Base-by-base conservation (phyloP, 345 rosid species). In the Linum trigynum region DNA sequence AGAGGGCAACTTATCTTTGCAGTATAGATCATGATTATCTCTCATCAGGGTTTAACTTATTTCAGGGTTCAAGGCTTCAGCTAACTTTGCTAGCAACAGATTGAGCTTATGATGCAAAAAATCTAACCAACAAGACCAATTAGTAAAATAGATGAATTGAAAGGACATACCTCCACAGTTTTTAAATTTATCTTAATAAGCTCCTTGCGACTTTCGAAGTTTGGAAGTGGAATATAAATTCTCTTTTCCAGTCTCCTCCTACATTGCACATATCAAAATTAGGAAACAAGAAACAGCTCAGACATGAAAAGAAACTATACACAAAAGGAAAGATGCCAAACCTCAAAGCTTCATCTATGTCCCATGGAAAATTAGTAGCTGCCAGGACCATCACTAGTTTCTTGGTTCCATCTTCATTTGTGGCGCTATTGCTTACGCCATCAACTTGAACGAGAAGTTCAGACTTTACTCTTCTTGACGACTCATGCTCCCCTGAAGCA, bases 241-340 rank as follows among this genome's bases (percentile, higher is more conserved):
- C 99, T 90, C 74, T 95, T 95, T 70, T 95, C 99, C 84, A 95
- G 78, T 81, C 99, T 79, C 87, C 99, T 88, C 96, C 99, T 91
- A 84, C 84, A 76, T 69, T 67, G 58, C 39, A 68, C 71, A 53
- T 38, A 64, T 57, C n/a, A 66, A 38, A 59, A 64, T 55, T 64
- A 63, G 5, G 59, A 53, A 57, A 36, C 12, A 59, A 68, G 5
- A 61, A 37, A 23, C 61, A 57, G 8, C 7, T 1, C 15, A 59
- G 39, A 59, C 8, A 2, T 35, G 39, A 9, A 23, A 5, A 15
- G 59, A 48, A 6, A 61, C 45, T 35, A 38, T 38, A 39, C 53
- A 57, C 41, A 32, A 11, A 45, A 55, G 59, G 65, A 51, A 62
- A 65, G 40, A 61, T 17, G 37, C 39, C 57, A 59, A 73, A 95